Conservation (phyloP, 257 asterid species). For the Fraxinus excelsior region DNA sequence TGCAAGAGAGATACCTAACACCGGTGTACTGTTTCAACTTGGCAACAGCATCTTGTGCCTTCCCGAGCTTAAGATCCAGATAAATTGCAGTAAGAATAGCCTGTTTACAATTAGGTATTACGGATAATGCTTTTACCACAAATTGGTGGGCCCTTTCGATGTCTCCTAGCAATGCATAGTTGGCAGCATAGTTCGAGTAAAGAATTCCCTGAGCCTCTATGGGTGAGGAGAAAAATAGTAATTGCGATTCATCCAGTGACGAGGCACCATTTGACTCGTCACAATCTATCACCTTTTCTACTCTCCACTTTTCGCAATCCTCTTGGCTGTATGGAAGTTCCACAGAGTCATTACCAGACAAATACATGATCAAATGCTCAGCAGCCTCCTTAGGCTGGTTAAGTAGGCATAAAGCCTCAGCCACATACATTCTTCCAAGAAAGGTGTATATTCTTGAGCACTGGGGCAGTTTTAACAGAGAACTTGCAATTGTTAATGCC, state of each 20-base stretch:
- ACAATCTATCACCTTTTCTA: constrained; percentile 47
- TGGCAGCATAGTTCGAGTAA: constrained; percentile 62
- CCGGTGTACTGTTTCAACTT: constrained; percentile 59
- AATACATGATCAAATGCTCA: constrained; percentile 45
- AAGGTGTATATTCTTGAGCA: constrained; percentile 58
- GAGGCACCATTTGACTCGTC: constrained; percentile 55
- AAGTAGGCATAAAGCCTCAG: constrained; percentile 84
- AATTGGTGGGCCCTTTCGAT: constrained; percentile 57
- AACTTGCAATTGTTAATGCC: constrained; percentile 59
- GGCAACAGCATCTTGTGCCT: constrained; percentile 58
- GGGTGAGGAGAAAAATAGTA: constrained; percentile 53
- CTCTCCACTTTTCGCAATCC: constrained; percentile 67
- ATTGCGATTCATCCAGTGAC: constrained; percentile 43
- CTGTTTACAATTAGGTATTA: constrained; percentile 36
- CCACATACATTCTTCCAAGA: constrained; percentile 69
- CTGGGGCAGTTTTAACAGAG: constrained; percentile 55
- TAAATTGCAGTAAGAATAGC: constrained; percentile 72
- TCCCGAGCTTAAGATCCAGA: constrained; percentile 68
- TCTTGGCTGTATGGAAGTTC: constrained; percentile 67
- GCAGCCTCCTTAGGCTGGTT: constrained; percentile 82
- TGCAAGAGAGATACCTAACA: constrained; percentile 44
- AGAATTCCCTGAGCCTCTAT: constrained; percentile 77
- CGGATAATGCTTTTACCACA: constrained; percentile 52
- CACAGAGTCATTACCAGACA: constrained; percentile 46
- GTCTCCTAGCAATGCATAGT: constrained; percentile 60